Conservation (phyloP, 306 rosid species). For the Trichosanthes cucumerina region DNA sequence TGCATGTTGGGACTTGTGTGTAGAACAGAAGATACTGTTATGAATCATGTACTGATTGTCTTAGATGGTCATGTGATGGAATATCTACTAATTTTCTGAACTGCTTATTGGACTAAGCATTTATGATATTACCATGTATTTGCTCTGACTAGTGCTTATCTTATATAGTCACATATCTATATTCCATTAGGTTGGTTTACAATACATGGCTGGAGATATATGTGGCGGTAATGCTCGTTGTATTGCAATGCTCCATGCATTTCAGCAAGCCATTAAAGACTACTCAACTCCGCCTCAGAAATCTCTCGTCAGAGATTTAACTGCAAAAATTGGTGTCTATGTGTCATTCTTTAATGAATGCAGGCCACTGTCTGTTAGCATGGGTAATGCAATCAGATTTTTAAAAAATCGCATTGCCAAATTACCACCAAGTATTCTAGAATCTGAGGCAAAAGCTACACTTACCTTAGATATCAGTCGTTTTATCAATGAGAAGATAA, state of each 20-base stretch:
- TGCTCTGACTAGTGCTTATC: background rate
- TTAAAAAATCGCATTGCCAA: conserved; percentile 54
- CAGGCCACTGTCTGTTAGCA: conserved; percentile 77
- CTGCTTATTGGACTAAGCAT: background rate
- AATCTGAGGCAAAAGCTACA: conserved; percentile 62
- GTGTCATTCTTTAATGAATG: conserved; percentile 70
- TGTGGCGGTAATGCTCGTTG: conserved; percentile 80
- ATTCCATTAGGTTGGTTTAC: conserved; percentile 62
- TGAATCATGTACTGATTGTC: background rate
- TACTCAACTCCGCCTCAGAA: conserved; percentile 62
- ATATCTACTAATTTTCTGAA: background rate
- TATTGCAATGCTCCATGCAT: conserved; percentile 70
- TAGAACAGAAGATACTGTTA: background rate
- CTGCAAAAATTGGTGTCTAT: conserved; percentile 61
- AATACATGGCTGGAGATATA: conserved; percentile 57
- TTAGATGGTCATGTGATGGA: background rate
- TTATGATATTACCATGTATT: background rate
- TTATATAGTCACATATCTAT: background rate
- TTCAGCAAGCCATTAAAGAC: conserved; percentile 64
- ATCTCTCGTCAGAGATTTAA: conserved; percentile 52
- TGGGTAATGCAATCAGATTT: conserved; percentile 84
- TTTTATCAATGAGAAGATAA: conserved; percentile 65
- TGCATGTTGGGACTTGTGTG: background rate
- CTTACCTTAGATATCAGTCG: conserved; percentile 59
- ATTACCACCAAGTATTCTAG: conserved; percentile 41